These are phyloP conservation scores for Colletotrichum chlorophyti DNA, from an alignment of 2,329 filamentous ascomycete species.

Conservation along the genomic window DNA sequence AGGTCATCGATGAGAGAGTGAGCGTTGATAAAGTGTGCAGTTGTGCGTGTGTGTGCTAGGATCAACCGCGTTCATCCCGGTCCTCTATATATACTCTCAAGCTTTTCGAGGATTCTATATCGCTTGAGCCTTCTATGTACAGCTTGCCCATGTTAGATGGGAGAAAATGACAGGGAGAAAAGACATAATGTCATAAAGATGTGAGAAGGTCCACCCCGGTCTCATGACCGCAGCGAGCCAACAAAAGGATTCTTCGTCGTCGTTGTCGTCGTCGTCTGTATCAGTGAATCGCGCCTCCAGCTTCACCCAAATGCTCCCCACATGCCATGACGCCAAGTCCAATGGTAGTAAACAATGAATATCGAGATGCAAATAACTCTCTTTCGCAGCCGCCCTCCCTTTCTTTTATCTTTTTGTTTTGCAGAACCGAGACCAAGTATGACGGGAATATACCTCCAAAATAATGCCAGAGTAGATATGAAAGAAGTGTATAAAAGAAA, in stretches of 20 bases:
- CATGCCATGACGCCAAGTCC: conserved; percentile 19
- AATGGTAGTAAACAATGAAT: conserved; percentile 7
- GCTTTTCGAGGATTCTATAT: conserved; percentile 1
- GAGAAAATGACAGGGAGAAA: not conserved
- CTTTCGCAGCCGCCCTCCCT: conserved; percentile 15
- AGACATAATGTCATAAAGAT: conserved; percentile 1
- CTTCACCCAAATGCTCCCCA: conserved; percentile 15
- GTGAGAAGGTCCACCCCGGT: not conserved
- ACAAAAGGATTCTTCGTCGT: too few species aligned
- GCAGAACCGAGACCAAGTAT: not conserved
- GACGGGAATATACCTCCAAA: not conserved
- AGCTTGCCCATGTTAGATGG: not conserved
- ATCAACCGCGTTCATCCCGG: not conserved
- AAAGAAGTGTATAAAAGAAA: not conserved
- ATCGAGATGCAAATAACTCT: conserved; percentile 23
- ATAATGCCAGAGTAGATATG: not conserved
- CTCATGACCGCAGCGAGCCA: not conserved
- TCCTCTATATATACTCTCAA: conserved; percentile 1
- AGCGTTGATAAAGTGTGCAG: too few species aligned
- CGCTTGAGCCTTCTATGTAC: conserved; percentile 6
- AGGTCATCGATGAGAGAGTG: too few species aligned
- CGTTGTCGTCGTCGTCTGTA: conserved; percentile 16
- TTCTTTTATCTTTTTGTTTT: conserved; percentile 26
- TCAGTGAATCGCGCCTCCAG: not conserved
- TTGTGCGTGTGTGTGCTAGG: not conserved